Evolutionary conservation across 2,329 filamentous ascomycete genomes (phyloP).

Genomic region (Scortechinia acanthostroma): DNA sequence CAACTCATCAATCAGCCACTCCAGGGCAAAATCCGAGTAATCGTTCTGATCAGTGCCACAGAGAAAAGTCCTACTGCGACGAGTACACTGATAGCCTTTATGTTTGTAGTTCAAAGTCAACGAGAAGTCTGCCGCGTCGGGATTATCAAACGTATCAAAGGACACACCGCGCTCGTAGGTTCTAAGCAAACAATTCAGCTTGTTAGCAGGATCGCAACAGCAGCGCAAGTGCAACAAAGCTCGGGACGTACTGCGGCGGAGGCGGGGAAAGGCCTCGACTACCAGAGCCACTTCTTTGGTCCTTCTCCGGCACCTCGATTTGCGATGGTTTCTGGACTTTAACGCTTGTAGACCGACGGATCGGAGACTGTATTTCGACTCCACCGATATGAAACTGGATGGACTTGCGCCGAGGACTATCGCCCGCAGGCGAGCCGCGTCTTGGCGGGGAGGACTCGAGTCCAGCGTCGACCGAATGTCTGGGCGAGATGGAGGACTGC

Average conservation of each 20-base stretch:
- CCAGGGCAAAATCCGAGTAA: constrained; percentile 67
- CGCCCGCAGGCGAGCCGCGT: not conserved
- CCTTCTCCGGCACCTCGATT: not conserved
- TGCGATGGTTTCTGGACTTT: not conserved
- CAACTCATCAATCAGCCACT: constrained; percentile 70
- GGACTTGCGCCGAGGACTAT: not conserved
- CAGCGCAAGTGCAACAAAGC: not conserved
- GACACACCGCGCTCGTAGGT: constrained; percentile 63
- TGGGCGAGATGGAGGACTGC: too few relatives aligned
- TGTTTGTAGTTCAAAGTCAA: constrained; percentile 68
- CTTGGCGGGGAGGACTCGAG: too few relatives aligned
- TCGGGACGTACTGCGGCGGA: not conserved
- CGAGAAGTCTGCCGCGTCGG: constrained; percentile 60
- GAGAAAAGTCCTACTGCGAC: constrained; percentile 63
- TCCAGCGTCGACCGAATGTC: too few relatives aligned
- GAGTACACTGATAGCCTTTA: constrained; percentile 62
- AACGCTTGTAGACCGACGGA: not conserved
- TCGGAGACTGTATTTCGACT: not conserved
- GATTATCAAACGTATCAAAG: constrained; percentile 69
- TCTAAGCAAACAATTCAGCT: constrained; percentile 21
- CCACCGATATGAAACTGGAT: not conserved
- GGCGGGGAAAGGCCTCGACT: not conserved
- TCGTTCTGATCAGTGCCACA: constrained; percentile 70
- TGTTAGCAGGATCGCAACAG: too few relatives aligned
- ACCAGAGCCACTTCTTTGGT: not conserved